Percentiles rank a stretch among this genome's conserved stretches.
Evolutionary conservation across 495 filamentous ascomycete genomes (phyloP).

Genomic region (Aspergillus avenaceus): DNA sequence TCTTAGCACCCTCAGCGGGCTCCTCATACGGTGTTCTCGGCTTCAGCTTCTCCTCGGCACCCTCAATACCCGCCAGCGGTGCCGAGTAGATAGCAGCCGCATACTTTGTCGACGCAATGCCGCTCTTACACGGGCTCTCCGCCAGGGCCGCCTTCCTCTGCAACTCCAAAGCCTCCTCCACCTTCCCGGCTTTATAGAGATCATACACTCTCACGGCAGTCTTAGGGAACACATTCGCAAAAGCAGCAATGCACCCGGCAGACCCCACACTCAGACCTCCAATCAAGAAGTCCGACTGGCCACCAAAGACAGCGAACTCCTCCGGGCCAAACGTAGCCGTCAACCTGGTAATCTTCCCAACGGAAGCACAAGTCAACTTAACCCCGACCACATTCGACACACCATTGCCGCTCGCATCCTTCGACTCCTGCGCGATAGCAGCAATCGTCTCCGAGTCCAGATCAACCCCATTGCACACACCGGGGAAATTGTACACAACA

Average conservation of each 20-base stretch:
- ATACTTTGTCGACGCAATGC: slow-evolving; percentile 64
- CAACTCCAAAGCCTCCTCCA: slow-evolving; percentile 50
- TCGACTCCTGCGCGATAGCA: slow-evolving; percentile 40
- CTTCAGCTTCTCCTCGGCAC: slow-evolving; percentile 49
- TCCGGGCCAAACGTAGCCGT: slow-evolving; percentile 49
- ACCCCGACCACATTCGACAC: slow-evolving; percentile 56
- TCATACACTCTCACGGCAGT: slow-evolving; percentile 50
- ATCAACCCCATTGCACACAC: slow-evolving; percentile 68
- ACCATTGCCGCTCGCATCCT: slow-evolving; percentile 39
- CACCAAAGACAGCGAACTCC: slow-evolving; percentile 62
- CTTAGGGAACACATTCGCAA: slow-evolving; percentile 63
- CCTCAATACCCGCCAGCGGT: slow-evolving; percentile 52
- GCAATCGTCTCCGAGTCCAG: slow-evolving; percentile 60
- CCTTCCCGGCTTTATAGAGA: slow-evolving; percentile 44
- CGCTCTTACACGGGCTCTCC: slow-evolving; percentile 55
- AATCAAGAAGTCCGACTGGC: slow-evolving; percentile 67
- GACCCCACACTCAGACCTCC: slow-evolving; percentile 54
- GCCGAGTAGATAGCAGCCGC: slow-evolving; percentile 54
- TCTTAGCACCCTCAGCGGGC: slow-evolving; percentile 43
- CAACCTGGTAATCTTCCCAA: slow-evolving; percentile 61
- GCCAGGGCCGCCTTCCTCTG: slow-evolving; percentile 49
- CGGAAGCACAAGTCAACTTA: slow-evolving; percentile 66
- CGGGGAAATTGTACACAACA: slow-evolving; percentile 69
- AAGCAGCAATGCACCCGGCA: slow-evolving; percentile 62
- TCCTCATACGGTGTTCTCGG: slow-evolving; percentile 57